These are phyloP conservation scores for Talaromyces amestolkiae DNA, from an alignment of 2,329 filamentous ascomycete species.

Conservation along the genomic window DNA sequence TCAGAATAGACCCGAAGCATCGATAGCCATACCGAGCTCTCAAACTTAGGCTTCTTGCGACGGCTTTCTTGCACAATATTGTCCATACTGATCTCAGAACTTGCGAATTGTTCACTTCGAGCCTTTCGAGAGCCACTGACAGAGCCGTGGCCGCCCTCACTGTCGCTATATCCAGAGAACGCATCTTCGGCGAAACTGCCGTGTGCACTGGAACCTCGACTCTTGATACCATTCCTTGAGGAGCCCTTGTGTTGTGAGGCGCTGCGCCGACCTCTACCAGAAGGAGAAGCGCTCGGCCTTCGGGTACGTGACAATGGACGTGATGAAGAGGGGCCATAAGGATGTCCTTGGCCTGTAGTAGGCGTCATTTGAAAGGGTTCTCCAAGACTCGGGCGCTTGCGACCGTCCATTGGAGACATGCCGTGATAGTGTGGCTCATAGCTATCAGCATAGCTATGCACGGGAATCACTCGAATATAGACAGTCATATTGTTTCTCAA, in stretches of 20 bases:
- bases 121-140: slow-evolving; percentile 68
- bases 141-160: slow-evolving; percentile 75
- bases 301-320: slow-evolving; percentile 69
- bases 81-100: slow-evolving; percentile 94
- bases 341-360: slow-evolving; percentile 49
- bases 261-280: slow-evolving; percentile 71
- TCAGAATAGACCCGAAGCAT: background rate
- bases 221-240: slow-evolving; percentile 66
- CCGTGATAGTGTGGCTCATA: slow-evolving; percentile 47
- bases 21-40: slow-evolving; percentile 81
- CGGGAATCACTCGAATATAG: slow-evolving; percentile 77
- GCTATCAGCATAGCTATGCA: slow-evolving; percentile 52
- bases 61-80: slow-evolving; percentile 97
- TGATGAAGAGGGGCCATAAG: slow-evolving; percentile 61
- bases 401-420: slow-evolving; percentile 51
- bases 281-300: slow-evolving; percentile 75
- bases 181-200: slow-evolving; percentile 66
- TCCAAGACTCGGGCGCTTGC: slow-evolving; percentile 59
- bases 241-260: slow-evolving; percentile 72
- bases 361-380: slow-evolving; percentile 65
- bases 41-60: slow-evolving; percentile 89
- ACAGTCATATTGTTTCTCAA: slow-evolving; percentile 89
- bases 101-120: slow-evolving; percentile 81
- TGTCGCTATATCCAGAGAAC: slow-evolving; percentile 77
- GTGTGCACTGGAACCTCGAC: slow-evolving; percentile 60